Evolutionary conservation across 1,284 basidiomycete species (phyloP).

Genomic region (Termitomyces sp.): DNA sequence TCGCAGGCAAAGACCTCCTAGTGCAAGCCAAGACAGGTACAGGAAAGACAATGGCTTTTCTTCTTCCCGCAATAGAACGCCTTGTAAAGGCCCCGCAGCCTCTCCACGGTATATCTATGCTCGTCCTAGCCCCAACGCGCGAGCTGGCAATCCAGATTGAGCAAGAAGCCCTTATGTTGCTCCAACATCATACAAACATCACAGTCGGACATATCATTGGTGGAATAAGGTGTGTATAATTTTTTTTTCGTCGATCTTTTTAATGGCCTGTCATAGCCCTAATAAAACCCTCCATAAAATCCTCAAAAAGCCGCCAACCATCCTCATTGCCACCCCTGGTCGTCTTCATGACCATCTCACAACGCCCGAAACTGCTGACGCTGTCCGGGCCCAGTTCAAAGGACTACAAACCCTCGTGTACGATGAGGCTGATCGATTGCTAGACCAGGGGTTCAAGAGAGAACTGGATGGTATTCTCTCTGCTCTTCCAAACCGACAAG

Average conservation of each 20-base stretch:
- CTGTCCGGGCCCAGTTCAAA: conserved; percentile 26
- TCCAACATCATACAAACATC: conserved; percentile 40
- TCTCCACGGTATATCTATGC: conserved; percentile 30
- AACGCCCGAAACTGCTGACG: conserved; percentile 19
- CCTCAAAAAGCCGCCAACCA: conserved; percentile 50
- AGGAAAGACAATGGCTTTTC: conserved; percentile 55
- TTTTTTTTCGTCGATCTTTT: not conserved
- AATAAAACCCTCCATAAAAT: conserved; percentile 26
- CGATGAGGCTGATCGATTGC: conserved; percentile 87
- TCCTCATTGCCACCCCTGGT: conserved; percentile 88
- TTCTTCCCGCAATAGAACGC: conserved; percentile 82
- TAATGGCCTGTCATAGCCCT: conserved; percentile 23
- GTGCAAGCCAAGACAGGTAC: conserved; percentile 48
- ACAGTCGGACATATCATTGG: conserved; percentile 37
- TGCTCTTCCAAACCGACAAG: conserved; percentile 31
- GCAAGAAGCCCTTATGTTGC: conserved; percentile 77
- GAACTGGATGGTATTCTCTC: conserved; percentile 75
- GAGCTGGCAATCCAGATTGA: conserved; percentile 80
- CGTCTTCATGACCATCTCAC: conserved; percentile 81
- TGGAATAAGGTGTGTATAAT: conserved; percentile 45
- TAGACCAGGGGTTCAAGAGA: conserved; percentile 85
- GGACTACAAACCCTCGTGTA: conserved; percentile 77
- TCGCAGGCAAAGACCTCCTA: conserved; percentile 34
- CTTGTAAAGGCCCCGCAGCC: conserved; percentile 32
- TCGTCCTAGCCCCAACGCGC: conserved; percentile 84